These are phyloP conservation scores for Boletellus dicymbophilus DNA, from an alignment of 1,284 basidiomycete genomes.

Conservation along the genomic window DNA sequence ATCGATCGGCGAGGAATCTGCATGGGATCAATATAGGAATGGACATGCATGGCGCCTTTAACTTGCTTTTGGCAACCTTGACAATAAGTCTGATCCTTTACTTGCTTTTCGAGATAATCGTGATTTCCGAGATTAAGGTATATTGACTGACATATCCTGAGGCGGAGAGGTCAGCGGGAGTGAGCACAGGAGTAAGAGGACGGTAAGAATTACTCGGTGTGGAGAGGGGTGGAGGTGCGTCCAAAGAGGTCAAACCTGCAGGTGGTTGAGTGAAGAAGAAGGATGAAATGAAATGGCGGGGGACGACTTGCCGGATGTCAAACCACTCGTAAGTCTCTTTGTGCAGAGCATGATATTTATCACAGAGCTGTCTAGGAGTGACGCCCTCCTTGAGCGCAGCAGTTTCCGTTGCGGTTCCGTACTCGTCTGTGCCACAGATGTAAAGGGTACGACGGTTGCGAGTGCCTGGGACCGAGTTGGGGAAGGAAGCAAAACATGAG, in stretches of 20 bases:
- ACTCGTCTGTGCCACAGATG: conserved; percentile 98
- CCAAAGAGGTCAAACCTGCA: conserved; percentile 96
- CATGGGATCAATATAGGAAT: neutral
- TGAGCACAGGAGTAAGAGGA: neutral
- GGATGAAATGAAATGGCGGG: neutral
- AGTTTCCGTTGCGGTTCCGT: conserved; percentile 98
- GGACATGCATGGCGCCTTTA: neutral
- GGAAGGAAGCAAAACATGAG: neutral
- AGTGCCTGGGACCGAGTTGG: conserved; percentile 50
- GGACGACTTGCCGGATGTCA: conserved; percentile 66
- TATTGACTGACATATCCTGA: conserved; percentile 86
- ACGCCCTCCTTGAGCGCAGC: conserved; percentile 95
- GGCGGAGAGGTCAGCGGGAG: conserved; percentile 9
- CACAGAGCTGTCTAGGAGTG: conserved; percentile 86
- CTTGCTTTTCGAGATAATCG: conserved; percentile 76
- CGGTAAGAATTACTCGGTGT: conserved; percentile 78
- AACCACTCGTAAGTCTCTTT: conserved; percentile 97
- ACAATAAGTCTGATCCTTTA: conserved; percentile 92
- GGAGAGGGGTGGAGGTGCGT: conserved; percentile 88
- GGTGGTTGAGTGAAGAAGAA: conserved; percentile 5
- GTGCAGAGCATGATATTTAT: conserved; percentile 92
- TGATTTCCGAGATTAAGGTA: conserved; percentile 84
- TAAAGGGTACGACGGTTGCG: conserved; percentile 77
- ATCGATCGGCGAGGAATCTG: conserved; percentile 94
- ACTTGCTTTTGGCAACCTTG: conserved; percentile 83